Evolutionary conservation across 2,329 filamentous ascomycete genomes (phyloP), one percentile per base, ranked within the genome.

Genomic region (Hypoxylon sp.): DNA sequence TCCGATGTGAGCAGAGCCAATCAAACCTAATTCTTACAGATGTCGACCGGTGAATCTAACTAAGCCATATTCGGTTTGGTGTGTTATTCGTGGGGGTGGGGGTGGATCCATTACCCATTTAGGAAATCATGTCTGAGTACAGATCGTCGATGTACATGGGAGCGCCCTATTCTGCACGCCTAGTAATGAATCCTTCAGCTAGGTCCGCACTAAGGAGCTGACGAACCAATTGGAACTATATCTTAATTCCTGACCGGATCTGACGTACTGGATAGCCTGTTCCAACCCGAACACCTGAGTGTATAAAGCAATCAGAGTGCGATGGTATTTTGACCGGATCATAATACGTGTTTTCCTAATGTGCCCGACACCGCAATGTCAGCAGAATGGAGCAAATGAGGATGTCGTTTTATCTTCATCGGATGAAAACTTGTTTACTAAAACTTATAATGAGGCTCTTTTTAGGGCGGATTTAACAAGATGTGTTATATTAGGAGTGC

Each of bases 381-480:
- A 21, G 41, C 4, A 34, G 19, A 45, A 45, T 10, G 17, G 41
- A 46, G 43, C 43, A 46, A 46, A 46, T 46, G 43, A 46, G 43
- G 19, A 23, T 46, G 43, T 21, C 11, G 19, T 46, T 23, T 46
- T 11, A 25, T 46, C 43, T 46, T 46, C 43, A 46, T 46, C 43
- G 43, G 43, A 19, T 21, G 10, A 46, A 46, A 46, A 19, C 10
- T 46, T 21, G 19, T 25, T 23, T 21, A 11, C 6, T 11, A 23
- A 46, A 11, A 13, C 17, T 46, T 19, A 25, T 11, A 11, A 6
- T 11, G 17, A 46, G 43, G 43, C 43, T 46, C 32, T 2, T 25
- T 46, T 13, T 46, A 23, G 19, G 43, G 43, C 17, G 4, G 11
- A 46, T 13, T 23, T 2, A 5, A 3, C 4, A 10, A 46, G 10